Evolutionary conservation across 2,329 filamentous ascomycete species (phyloP), one percentile per base, ranked within the genome.

Genomic region (Exophiala viscosa): DNA sequence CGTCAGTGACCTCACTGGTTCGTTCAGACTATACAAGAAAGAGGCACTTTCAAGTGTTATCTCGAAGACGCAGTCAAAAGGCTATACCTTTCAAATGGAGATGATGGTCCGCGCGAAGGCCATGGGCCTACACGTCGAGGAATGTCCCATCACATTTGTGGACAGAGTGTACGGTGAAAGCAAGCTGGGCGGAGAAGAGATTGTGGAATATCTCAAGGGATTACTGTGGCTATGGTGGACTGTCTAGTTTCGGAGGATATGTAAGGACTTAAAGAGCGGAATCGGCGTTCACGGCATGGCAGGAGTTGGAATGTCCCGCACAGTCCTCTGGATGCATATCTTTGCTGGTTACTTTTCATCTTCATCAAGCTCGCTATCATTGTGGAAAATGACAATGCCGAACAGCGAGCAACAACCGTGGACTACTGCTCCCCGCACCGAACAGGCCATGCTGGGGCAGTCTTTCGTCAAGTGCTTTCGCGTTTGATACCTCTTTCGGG

Each of bases 21-120:
- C 87, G 69, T 99, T 97, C 75, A 78, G 93, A 59, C 72, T 99
- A 70, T 99, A 99, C 73, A 97, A 95, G 84, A 90, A 87, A 75
- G 76, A 78, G 55, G 89, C 96, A 57, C 73, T 99, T 66, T 83
- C 95, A 71, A 91, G 89, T 78, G 90, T 95, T 53, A 96, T 99
- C 65, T 77, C 80, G 66, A 89, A 82, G 72, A 96, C 90, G 7
- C 87, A 96, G 79, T 93, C 89, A 69, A 96, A 97, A 76, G 93
- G 93, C 2, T 99, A 97, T 71, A 92, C 88, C 36, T 99, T 99
- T 79, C 93, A 99, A 83, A 99, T 99, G 93, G 92, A 96, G 80
- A 87, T 99, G 84, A 97, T 96, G 86, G 92, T 97, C 7, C 81
- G 91, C 57, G 93, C 93, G 32, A 96, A 96, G 82, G 88, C 87